Evolutionary conservation across 2,329 filamentous ascomycete genomes (phyloP).

Genomic region (Rachicladosporium sp.): DNA sequence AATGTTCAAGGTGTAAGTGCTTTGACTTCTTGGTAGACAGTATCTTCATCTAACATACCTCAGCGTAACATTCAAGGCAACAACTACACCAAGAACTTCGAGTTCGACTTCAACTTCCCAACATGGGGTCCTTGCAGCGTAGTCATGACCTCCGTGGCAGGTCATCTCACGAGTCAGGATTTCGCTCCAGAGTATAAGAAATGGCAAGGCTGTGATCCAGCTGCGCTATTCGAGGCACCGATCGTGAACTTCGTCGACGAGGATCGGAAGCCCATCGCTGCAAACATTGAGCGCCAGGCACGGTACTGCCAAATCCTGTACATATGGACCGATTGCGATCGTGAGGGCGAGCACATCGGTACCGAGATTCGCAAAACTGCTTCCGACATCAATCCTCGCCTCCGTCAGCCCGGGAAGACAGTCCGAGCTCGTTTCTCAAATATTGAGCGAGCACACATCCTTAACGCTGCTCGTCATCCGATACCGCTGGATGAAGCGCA

Average conservation of each 20-base stretch:
- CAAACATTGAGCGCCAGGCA: constrained; percentile 75
- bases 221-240: constrained; percentile 67
- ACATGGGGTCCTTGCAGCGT: constrained; percentile 73
- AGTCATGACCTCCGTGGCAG: constrained; percentile 86
- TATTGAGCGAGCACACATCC: constrained; percentile 84
- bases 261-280: constrained; percentile 66
- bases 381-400: constrained; percentile 54
- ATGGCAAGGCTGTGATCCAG: constrained; percentile 72
- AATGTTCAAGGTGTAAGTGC: constrained; percentile 53
- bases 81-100: constrained; percentile 83
- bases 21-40: background rate
- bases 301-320: constrained; percentile 61
- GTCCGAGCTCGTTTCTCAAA: constrained; percentile 91
- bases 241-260: constrained; percentile 56
- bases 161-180: constrained; percentile 72
- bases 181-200: constrained; percentile 62
- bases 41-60: constrained; percentile 5
- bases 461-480: constrained; percentile 68
- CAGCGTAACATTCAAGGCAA: constrained; percentile 57
- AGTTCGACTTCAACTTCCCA: constrained; percentile 77
- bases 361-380: constrained; percentile 79
- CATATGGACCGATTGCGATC: constrained; percentile 98
- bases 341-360: constrained; percentile 94
- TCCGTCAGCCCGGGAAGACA: constrained; percentile 46
- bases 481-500: constrained; percentile 72